Conservation (phyloP, 305 asterid genomes). For the Galium porrigens region DNA sequence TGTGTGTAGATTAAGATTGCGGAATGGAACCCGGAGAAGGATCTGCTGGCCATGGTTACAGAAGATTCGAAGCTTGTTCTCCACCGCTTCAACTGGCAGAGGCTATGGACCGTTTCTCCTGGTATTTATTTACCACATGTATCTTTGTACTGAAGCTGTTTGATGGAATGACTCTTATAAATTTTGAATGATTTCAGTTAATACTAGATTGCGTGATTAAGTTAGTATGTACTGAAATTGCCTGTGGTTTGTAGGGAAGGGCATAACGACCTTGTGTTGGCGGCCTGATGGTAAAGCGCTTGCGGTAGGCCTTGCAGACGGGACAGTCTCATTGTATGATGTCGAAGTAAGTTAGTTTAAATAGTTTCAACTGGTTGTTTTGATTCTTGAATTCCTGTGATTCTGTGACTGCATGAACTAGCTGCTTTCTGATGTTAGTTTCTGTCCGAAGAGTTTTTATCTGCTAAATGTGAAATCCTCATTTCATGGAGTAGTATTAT, state of each 20-base stretch:
- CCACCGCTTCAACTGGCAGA: conserved; percentile 98
- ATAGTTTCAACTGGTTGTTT: conserved; percentile 10
- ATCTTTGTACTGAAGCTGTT: neutral
- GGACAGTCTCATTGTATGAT: conserved; percentile 70
- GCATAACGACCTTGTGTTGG: conserved; percentile 84
- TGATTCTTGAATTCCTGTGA: neutral
- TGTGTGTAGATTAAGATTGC: conserved; percentile 61
- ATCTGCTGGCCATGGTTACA: conserved; percentile 80
- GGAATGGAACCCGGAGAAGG: conserved; percentile 98
- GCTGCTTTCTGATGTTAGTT: neutral
- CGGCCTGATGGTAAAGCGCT: conserved; percentile 93
- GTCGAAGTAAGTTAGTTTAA: conserved; percentile 60
- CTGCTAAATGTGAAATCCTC: neutral
- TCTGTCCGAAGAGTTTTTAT: neutral
- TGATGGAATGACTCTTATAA: neutral
- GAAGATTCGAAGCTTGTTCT: conserved; percentile 76
- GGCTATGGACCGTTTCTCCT: conserved; percentile 74
- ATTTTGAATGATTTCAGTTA: neutral
- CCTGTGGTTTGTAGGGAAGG: conserved; percentile 36
- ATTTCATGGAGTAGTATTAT: neutral
- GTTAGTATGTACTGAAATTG: neutral
- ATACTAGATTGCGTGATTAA: neutral
- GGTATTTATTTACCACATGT: conserved; percentile 24
- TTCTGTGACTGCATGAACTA: neutral
- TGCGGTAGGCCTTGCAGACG: conserved; percentile 87